Evolutionary conservation across 345 rosid genomes (phyloP).

Genomic region (Salix exigua): DNA sequence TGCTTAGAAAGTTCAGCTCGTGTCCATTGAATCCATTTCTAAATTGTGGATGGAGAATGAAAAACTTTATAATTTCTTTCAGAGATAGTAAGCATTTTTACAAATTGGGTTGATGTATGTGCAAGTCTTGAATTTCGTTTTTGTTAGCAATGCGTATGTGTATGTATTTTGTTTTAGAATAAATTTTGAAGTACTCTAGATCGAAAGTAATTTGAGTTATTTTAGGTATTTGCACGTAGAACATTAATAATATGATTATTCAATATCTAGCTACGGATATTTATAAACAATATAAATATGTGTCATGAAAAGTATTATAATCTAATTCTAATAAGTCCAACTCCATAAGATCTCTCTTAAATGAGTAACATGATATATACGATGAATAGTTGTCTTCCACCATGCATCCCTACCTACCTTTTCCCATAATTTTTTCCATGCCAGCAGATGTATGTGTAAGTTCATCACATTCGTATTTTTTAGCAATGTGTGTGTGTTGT

Average conservation of each 20-base stretch:
- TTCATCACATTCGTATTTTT: background rate
- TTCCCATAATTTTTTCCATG: too few relatives aligned
- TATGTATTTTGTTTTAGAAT: background rate
- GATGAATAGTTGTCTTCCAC: too few relatives aligned
- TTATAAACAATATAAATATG: too few relatives aligned
- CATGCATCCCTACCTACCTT: too few relatives aligned
- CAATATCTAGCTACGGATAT: too few relatives aligned
- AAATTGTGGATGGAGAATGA: background rate
- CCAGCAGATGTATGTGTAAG: background rate
- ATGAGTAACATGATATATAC: too few relatives aligned
- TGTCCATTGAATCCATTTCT: conserved; percentile 4
- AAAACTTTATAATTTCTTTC: background rate
- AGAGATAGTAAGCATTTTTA: conserved; percentile 2
- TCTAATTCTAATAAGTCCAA: too few relatives aligned
- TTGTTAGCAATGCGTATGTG: background rate
- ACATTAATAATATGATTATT: too few relatives aligned
- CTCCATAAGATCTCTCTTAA: too few relatives aligned
- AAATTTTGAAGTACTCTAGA: background rate
- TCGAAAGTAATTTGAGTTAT: too few relatives aligned
- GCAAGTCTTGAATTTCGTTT: background rate
- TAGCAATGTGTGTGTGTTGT: background rate
- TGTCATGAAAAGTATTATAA: too few relatives aligned
- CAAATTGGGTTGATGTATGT: background rate
- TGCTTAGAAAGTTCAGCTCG: conserved; percentile 3
- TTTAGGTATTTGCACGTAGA: too few relatives aligned